A percentile compares a stretch with the other conserved stretches of the same genome.
These are phyloP conservation scores for Teratosphaeria destructans DNA, from an alignment of 2,329 filamentous ascomycete genomes.

Conservation along the genomic window DNA sequence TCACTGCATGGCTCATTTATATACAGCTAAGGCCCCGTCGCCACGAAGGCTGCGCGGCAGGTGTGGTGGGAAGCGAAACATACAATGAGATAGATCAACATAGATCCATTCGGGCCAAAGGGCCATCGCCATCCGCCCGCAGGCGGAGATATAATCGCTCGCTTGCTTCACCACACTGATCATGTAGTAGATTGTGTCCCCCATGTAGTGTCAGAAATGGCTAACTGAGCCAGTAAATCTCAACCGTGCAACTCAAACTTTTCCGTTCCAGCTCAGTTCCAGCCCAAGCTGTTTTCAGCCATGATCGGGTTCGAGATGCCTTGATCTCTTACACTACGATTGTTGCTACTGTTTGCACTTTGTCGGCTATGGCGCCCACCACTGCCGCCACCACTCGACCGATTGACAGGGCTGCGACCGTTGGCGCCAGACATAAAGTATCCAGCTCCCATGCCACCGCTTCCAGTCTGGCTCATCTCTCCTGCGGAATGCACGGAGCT, in stretches of 20 bases:
- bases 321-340: slow-evolving; percentile 52
- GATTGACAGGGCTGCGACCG: slow-evolving; percentile 23
- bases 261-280: slow-evolving; percentile 58
- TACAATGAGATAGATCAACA: not conserved
- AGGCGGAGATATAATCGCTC: not conserved
- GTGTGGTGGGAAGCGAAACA: not conserved
- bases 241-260: not conserved
- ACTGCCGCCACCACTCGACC: slow-evolving; percentile 32
- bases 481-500: slow-evolving; percentile 63
- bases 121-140: not conserved
- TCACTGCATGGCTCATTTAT: not conserved
- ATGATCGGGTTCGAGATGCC: slow-evolving; percentile 84
- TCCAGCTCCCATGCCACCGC: slow-evolving; percentile 30
- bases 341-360: slow-evolving; percentile 56
- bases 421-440: slow-evolving; percentile 59
- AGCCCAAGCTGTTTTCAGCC: slow-evolving; percentile 88
- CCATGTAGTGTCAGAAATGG: not conserved
- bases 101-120: not conserved
- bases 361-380: slow-evolving; percentile 29
- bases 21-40: not conserved
- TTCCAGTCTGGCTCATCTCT: slow-evolving; percentile 31
- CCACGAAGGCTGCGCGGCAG: not conserved
- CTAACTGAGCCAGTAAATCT: not conserved
- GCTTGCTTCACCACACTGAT: not conserved
- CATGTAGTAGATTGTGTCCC: not conserved